Base-by-base conservation (phyloP, 2,329 filamentous ascomycete genomes). In the Alternaria brassicae region DNA sequence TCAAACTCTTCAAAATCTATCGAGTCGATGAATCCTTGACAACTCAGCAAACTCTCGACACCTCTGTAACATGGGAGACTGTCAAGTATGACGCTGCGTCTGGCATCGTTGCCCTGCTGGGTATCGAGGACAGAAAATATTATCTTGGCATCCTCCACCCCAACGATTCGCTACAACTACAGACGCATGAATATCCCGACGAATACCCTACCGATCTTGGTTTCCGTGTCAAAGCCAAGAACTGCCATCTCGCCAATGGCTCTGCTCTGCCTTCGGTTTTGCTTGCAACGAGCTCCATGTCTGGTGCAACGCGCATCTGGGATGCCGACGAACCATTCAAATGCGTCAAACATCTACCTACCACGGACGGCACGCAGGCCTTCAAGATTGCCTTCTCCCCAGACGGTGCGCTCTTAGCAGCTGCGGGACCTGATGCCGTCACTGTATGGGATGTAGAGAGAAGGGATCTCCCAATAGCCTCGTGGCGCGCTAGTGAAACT, bases 331-430 rank as follows among this genome's bases (percentile, higher is more conserved):
- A 72, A 30, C 75, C 75, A 8, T 78, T 78, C 51, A 70, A 68
- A 41, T 69, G 69, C 39, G 41, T 77, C 15, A 71, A 72, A 21
- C 64, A 57, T 21, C 60, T 79, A 4, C 56, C 70, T 3, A 76
- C 71, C 7, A 70, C 69, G 4, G 74, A 77, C 12, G 61, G 71
- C n/a, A 65, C 65, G 13, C 76, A 78, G 27, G 78, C 77, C 0
- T 71, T 79, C 36, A 78, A 79, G 21, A 68, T 82, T 5, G 73
- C 79, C 1, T 83, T 81, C 71, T 81, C 80, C 1, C 79, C 80
- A 2, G 73, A 80, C 50, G 80, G 81, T 10, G 63, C 61, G 4
- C 70, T 80, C 30, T 68, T 84, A 7, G 82, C 82, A 9, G 78
- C 80, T 17, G 81, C 77, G 7, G 79, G 80, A 3, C 75, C 74